These are phyloP conservation scores for Murraya koenigii DNA, from an alignment of 345 rosid species.

Conservation along the genomic window DNA sequence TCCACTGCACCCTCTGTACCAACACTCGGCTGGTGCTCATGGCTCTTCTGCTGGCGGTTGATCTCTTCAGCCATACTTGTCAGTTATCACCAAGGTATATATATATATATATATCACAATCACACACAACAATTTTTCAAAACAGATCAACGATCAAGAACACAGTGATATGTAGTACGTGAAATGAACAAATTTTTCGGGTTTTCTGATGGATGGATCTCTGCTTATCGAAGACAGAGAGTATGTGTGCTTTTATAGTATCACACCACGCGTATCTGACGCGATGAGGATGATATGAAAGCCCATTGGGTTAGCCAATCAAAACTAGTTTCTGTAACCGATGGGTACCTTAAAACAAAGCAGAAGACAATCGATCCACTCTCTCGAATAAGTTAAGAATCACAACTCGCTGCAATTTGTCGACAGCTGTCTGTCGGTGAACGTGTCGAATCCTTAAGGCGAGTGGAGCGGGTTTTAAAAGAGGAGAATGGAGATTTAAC, in stretches of 20 bases:
- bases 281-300: conserved; percentile 19
- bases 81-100: neutral
- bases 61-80: conserved; percentile 53
- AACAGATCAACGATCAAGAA: neutral
- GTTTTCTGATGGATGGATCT: neutral
- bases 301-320: conserved; percentile 9
- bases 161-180: neutral
- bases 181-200: no score
- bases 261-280: conserved; percentile 32
- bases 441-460: neutral
- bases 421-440: neutral
- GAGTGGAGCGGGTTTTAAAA: neutral
- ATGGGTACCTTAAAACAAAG: conserved; percentile 11
- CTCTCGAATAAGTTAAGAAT: fast-evolving
- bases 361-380: neutral
- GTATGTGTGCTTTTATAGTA: conserved; percentile 27
- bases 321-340: conserved; percentile 22
- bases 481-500: no score
- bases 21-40: conserved; percentile 40
- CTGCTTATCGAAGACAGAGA: neutral
- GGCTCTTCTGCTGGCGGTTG: conserved; percentile 27
- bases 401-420: neutral
- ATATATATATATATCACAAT: neutral
- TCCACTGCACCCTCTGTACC: conserved; percentile 31
- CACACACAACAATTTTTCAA: neutral